Conservation (phyloP, 192 early-diverging fungal species). For the Oehlia diaphana region DNA sequence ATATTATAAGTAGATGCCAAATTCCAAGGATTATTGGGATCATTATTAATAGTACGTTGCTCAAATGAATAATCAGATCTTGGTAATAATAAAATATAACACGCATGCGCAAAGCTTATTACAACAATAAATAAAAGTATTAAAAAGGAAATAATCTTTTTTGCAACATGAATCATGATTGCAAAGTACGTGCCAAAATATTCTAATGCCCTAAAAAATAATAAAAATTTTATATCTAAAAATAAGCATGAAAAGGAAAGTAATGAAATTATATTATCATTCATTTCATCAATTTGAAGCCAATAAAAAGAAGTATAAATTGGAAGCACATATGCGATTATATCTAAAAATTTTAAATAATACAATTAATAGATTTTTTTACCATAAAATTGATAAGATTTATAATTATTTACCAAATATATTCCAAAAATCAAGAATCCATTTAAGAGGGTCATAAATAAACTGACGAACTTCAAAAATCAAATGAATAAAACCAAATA, state of each 20-base stretch:
- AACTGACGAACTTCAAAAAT: neutral
- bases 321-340: neutral
- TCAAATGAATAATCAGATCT: no score
- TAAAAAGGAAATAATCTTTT: neutral
- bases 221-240: slow-evolving; percentile 1
- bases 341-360: neutral
- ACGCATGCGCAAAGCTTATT: neutral
- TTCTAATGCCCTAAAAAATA: neutral
- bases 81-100: neutral
- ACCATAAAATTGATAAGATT: no score
- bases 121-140: neutral
- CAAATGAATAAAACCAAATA: no score
- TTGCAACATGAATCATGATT: neutral
- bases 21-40: neutral
- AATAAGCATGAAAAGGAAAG: neutral
- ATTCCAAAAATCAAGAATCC: neutral
- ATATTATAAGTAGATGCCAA: neutral
- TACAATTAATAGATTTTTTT: no score
- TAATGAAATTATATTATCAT: neutral
- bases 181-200: slow-evolving; percentile 4
- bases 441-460: neutral
- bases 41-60: no score
- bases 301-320: neutral
- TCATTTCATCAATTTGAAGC: no score
- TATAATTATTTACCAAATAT: neutral